These are phyloP conservation scores for Plasmopara viticola DNA, from an alignment of 352 stramenopile species.

Conservation along the genomic window DNA sequence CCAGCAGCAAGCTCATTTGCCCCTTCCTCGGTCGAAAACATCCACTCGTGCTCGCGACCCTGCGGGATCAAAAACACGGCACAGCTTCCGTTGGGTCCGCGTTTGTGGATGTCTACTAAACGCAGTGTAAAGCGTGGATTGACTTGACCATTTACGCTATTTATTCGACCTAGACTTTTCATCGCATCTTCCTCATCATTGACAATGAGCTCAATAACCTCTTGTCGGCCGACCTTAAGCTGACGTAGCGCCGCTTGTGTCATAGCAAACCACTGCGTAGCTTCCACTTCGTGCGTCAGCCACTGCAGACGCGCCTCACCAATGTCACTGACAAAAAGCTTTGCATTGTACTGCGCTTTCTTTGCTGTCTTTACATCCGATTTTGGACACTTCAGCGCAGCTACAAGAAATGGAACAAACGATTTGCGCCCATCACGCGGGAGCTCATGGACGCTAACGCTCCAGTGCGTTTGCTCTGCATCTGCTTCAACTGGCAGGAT, in stretches of 20 bases:
- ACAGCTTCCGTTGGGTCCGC: constrained; percentile 49
- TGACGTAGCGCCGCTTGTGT: constrained; percentile 41
- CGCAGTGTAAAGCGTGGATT: constrained; percentile 52
- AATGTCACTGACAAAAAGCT: constrained; percentile 29
- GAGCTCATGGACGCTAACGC: constrained; percentile 36
- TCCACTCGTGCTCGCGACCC: constrained; percentile 75
- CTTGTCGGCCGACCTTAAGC: constrained; percentile 43
- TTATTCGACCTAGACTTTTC: constrained; percentile 6
- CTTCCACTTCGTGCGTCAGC: constrained; percentile 50
- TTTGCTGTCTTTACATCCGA: constrained; percentile 10
- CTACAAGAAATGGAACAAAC: constrained; percentile 48
- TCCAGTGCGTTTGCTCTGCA: constrained; percentile 14
- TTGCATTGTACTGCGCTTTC: constrained; percentile 40
- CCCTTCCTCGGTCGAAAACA: constrained; percentile 70
- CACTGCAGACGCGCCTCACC: constrained; percentile 33
- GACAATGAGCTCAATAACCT: constrained; percentile 50
- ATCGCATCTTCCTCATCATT: constrained; percentile 27
- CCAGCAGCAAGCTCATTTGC: constrained; percentile 48
- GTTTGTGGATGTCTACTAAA: constrained; percentile 42
- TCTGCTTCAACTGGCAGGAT: constrained; percentile 6
- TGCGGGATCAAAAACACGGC: constrained; percentile 75
- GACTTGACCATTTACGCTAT: constrained; percentile 17
- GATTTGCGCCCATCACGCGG: constrained; percentile 36
- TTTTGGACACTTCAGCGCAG: constrained; percentile 32
- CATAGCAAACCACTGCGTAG: constrained; percentile 57